A percentile compares a stretch with the other conserved stretches of the same genome.
These are phyloP conservation scores for Malassezia slooffiae DNA, from an alignment of 1,284 basidiomycete genomes.

Conservation along the genomic window DNA sequence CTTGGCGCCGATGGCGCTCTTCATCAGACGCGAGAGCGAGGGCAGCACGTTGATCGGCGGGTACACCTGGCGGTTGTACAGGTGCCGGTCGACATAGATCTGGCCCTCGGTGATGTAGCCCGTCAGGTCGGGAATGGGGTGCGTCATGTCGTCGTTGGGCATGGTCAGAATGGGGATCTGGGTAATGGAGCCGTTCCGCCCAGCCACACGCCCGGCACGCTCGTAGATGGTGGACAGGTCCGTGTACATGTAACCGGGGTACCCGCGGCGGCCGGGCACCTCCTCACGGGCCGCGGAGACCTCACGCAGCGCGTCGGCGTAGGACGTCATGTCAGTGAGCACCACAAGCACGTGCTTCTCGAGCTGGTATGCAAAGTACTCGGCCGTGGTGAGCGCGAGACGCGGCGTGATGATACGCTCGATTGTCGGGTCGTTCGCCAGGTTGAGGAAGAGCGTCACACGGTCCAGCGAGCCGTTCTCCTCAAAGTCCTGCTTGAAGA, in stretches of 20 bases:
- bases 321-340: constrained; percentile 96
- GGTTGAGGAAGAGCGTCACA: constrained; percentile 94
- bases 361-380: constrained; percentile 98
- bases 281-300: constrained; percentile 92
- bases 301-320: constrained; percentile 94
- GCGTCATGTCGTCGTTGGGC: constrained; percentile 99
- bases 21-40: constrained; percentile 97
- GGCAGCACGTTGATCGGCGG: constrained; percentile 99
- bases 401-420: constrained; percentile 99
- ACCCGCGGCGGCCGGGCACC: constrained; percentile 97
- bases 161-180: constrained; percentile 99
- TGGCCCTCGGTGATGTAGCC: constrained; percentile 98
- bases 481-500: constrained; percentile 99
- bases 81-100: constrained; percentile 85
- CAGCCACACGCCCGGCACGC: constrained; percentile 93
- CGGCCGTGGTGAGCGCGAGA: constrained; percentile 91
- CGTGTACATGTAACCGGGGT: constrained; percentile 79
- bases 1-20: constrained; percentile 95
- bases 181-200: constrained; percentile 96
- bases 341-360: constrained; percentile 99
- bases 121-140: constrained; percentile 96
- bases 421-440: constrained; percentile 92
- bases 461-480: constrained; percentile 96
- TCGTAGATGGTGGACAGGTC: constrained; percentile 81
- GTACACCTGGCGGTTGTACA: constrained; percentile 92